Evolutionary conservation across 257 asterid genomes (phyloP).

Genomic region (Solanum bulbocastanum): DNA sequence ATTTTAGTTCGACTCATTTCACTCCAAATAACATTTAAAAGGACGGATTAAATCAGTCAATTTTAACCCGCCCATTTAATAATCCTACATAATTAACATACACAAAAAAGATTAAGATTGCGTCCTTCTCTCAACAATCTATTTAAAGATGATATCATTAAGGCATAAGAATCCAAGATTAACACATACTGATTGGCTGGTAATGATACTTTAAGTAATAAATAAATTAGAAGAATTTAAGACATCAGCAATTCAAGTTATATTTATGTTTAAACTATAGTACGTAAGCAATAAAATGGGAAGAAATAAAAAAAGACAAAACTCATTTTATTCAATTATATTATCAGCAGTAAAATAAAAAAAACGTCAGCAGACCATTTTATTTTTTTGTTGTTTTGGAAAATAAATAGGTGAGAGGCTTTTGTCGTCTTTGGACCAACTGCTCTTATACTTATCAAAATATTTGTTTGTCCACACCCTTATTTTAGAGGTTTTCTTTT

Average conservation of each 20-base stretch:
- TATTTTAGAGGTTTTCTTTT: neutral
- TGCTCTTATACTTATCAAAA: neutral
- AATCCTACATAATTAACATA: neutral
- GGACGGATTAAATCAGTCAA: neutral
- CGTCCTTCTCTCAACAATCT: neutral
- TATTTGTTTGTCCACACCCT: neutral
- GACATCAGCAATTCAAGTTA: neutral
- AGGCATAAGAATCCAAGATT: neutral
- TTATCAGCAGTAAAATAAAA: neutral
- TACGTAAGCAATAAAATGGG: neutral
- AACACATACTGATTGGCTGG: neutral
- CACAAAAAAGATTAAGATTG: neutral
- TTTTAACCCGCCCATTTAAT: neutral
- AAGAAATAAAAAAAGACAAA: neutral
- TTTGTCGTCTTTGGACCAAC: neutral
- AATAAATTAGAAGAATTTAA: neutral
- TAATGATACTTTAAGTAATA: neutral
- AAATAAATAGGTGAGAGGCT: neutral
- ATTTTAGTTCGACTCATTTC: neutral
- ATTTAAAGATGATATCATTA: neutral
- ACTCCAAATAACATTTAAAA: neutral
- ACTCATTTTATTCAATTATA: neutral
- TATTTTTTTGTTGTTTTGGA: neutral
- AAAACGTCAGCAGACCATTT: neutral
- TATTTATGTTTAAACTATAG: neutral